Percentiles rank a stretch among this genome's conserved stretches.
phyloP scores from a whole-genome alignment of 2,329 filamentous ascomycete species.

The Phialemonium atrogriseum region DNA sequence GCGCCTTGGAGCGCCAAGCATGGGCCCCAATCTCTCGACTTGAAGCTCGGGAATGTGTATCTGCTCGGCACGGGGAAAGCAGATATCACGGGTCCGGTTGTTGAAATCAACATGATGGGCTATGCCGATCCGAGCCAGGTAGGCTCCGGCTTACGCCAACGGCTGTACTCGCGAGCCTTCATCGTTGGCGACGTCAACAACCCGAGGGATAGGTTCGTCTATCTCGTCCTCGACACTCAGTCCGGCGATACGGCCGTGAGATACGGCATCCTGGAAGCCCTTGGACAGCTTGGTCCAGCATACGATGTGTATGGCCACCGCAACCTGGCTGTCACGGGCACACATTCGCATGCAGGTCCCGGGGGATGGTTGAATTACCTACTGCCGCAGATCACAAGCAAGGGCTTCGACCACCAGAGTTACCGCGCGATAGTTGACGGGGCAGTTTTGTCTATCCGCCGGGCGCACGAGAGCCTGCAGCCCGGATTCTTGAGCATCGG shows the following conservation, averaged over 20 bases:
- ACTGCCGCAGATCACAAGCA: slow-evolving; percentile 79
- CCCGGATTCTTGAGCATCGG: slow-evolving; percentile 62
- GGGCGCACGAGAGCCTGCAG: slow-evolving; percentile 65
- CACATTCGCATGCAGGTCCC: slow-evolving; percentile 86
- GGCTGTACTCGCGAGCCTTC: slow-evolving; percentile 83
- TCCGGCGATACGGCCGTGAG: slow-evolving; percentile 84
- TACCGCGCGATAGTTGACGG: slow-evolving; percentile 87
- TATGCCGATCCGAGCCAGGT: slow-evolving; percentile 81
- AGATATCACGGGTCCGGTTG: slow-evolving; percentile 64
- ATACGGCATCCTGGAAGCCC: slow-evolving; percentile 73
- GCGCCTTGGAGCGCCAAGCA: too few species aligned
- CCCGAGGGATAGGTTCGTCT: slow-evolving; percentile 68
- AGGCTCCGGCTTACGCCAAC: slow-evolving; percentile 77
- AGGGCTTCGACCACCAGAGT: slow-evolving; percentile 79
- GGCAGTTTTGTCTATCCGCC: slow-evolving; percentile 69
- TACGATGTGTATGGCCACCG: slow-evolving; percentile 69
- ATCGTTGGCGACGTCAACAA: slow-evolving; percentile 65
- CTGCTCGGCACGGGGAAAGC: slow-evolving; percentile 49
- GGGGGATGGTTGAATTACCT: slow-evolving; percentile 94
- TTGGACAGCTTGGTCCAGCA: slow-evolving; percentile 59
- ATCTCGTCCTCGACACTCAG: slow-evolving; percentile 79
- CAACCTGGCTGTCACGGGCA: slow-evolving; percentile 85
- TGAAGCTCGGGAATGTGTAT: slow-evolving; percentile 30
- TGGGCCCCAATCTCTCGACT: too few species aligned
- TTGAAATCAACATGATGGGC: slow-evolving; percentile 85